Conservation (phyloP, 148 eudicot genomes). For the Fagopyrum tataricum region DNA sequence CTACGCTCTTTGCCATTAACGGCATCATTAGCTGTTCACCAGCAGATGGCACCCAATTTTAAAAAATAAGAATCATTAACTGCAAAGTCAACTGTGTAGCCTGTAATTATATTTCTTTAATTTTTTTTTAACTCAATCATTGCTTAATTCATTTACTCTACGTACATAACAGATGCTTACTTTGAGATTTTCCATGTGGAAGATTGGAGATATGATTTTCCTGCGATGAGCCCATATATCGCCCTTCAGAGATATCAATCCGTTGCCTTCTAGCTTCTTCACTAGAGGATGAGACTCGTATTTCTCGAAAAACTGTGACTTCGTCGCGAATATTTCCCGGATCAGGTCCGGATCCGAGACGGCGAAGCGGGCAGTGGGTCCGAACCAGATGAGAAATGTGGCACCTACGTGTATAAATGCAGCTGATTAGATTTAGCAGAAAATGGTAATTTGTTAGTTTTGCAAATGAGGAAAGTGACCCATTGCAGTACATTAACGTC, state of each 20-base stretch:
- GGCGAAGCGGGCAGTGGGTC: conserved; percentile 56
- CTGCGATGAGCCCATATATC: conserved; percentile 70
- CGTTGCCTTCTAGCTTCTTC: conserved; percentile 69
- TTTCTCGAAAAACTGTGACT: conserved; percentile 51
- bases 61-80: background rate
- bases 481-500: conserved; percentile 4
- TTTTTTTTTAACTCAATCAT: background rate
- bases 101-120: background rate
- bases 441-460: conserved; percentile 2
- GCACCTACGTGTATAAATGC: conserved; percentile 29
- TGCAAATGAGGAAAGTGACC: conserved; percentile 17
- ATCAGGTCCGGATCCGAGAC: conserved; percentile 50
- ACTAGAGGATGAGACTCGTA: conserved; percentile 61
- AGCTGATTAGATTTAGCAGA: background rate
- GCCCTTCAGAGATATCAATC: conserved; percentile 61
- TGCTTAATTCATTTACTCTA: background rate
- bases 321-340: conserved; percentile 41
- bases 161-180: conserved; percentile 25
- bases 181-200: conserved; percentile 63
- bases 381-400: conserved; percentile 65
- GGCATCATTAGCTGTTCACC: conserved; percentile 60
- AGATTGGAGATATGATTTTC: conserved; percentile 60
- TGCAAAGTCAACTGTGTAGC: conserved; percentile 7
- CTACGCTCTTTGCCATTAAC: conserved; percentile 44
- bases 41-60: background rate